phyloP scores from a whole-genome alignment of 2,329 filamentous ascomycete species.

The Calonectria pseudoreteaudii region DNA sequence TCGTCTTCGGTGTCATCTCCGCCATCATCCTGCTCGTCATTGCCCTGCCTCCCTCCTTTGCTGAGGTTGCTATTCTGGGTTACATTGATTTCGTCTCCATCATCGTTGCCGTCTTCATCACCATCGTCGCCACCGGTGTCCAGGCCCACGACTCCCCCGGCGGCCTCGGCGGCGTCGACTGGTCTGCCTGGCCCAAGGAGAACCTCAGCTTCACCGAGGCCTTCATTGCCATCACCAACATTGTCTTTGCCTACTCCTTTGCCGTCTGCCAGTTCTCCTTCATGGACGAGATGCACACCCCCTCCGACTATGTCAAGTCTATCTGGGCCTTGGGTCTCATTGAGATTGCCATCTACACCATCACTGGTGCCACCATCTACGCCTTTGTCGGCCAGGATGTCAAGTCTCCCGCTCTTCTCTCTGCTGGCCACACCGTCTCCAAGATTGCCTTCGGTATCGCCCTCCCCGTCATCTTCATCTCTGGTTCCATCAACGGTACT shows the following conservation, averaged over 20 bases:
- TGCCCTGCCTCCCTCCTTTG: constrained; percentile 54
- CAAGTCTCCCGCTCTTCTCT: constrained; percentile 72
- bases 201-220: constrained; percentile 59
- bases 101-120: constrained; percentile 60
- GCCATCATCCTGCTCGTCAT: constrained; percentile 52
- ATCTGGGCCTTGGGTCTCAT: constrained; percentile 68
- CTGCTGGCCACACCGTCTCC: constrained; percentile 64
- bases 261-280: constrained; percentile 22
- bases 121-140: constrained; percentile 20
- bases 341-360: constrained; percentile 70
- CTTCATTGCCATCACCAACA: constrained; percentile 71
- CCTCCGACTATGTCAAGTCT: constrained; percentile 59
- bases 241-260: constrained; percentile 26
- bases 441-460: constrained; percentile 76
- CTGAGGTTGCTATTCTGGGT: constrained; percentile 46
- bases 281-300: constrained; percentile 27
- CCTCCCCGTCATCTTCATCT: constrained; percentile 55
- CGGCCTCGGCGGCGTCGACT: constrained; percentile 24
- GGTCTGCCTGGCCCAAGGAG: constrained; percentile 51
- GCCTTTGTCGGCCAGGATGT: constrained; percentile 71
- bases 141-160: background rate
- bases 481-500: constrained; percentile 69
- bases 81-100: constrained; percentile 67
- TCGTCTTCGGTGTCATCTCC: constrained; percentile 51
- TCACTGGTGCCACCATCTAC: constrained; percentile 75